Base-by-base conservation (phyloP, 805 yeast genomes). In the Candida nonsorbophila region DNA sequence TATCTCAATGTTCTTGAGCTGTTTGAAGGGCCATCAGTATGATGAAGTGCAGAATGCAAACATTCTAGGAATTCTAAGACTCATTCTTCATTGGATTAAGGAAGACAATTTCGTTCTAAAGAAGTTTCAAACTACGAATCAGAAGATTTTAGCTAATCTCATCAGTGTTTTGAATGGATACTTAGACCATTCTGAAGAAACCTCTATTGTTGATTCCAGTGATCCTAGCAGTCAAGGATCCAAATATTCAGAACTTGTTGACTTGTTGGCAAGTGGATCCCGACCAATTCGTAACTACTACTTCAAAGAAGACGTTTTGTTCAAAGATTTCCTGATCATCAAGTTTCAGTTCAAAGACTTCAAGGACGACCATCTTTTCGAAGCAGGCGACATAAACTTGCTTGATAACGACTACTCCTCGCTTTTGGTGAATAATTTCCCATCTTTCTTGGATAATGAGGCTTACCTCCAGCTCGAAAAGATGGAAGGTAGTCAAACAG, bases 241-340 rank as follows among this genome's bases (percentile, higher is more conserved):
- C 11, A 23, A 28, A 14, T 23, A 17, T 10, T 23, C 24, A 26
- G 19, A 27, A 19, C 24, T 31, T 16, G 10, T 24, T 12, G 35
- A 36, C 8, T 27, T 40, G 2, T 16, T 36, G 31, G 43, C 28
- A 25, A 12, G 11, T 4, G 14, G 13, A 21, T 33, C 29, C 37
- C 58, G 62, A 28, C 81, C 82, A 10, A 38, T 47, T 6, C 64
- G 90, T 49, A 43, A 49, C 2, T 70, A 75, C 32, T 71, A 69
- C 30, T 81, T 79, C 45, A 53, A 61, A 25, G 90, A 83, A 44
- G 92, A 82, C 54, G 74, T 79, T 9, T 53, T 63, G 14, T 57
- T 77, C 39, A 74, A 72, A 35, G 87, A 79, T 37, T 79, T 77
- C 43, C 55, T 62, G 16, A 70, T 80, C 4, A 58, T 82, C 11